Evolutionary conservation across 768 basidiomycete genomes (phyloP).

Genomic region (Boletus rubescentipes): DNA sequence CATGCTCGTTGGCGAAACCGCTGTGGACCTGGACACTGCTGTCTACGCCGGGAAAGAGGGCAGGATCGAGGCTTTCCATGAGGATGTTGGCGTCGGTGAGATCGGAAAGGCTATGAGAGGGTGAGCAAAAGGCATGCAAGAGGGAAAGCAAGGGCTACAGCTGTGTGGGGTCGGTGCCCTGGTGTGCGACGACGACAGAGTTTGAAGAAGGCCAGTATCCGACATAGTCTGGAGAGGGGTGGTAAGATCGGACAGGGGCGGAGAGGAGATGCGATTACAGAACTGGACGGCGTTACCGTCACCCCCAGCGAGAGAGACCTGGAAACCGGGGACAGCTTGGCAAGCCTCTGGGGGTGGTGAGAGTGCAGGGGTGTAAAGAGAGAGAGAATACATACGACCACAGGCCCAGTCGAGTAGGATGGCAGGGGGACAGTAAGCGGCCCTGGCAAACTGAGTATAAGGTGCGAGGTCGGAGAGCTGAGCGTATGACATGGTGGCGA

Average conservation of each 20-base stretch:
- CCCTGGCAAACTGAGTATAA: conserved; percentile 53
- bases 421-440: conserved; percentile 49
- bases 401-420: conserved; percentile 43
- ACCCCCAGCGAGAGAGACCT: conserved; percentile 42
- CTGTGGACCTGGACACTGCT: conserved; percentile 45
- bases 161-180: conserved; percentile 58
- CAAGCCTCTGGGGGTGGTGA: conserved; percentile 23
- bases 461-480: conserved; percentile 42
- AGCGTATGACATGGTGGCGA: conserved; percentile 26
- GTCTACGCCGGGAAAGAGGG: conserved; percentile 56
- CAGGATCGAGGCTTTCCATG: conserved; percentile 38
- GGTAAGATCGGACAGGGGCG: neutral
- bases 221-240: conserved; percentile 43
- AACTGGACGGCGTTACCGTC: conserved; percentile 48
- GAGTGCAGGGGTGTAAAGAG: neutral
- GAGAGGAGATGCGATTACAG: conserved; percentile 34
- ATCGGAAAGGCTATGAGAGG: conserved; percentile 40
- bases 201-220: conserved; percentile 53
- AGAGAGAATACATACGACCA: conserved; percentile 33
- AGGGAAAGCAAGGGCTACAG: conserved; percentile 37
- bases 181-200: conserved; percentile 57
- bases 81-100: conserved; percentile 50
- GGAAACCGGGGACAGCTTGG: conserved; percentile 43
- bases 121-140: neutral
- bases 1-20: conserved; percentile 55